Evolutionary conservation across 2,329 filamentous ascomycete species (phyloP).

Genomic region (Pseudodiploospora longispora): DNA sequence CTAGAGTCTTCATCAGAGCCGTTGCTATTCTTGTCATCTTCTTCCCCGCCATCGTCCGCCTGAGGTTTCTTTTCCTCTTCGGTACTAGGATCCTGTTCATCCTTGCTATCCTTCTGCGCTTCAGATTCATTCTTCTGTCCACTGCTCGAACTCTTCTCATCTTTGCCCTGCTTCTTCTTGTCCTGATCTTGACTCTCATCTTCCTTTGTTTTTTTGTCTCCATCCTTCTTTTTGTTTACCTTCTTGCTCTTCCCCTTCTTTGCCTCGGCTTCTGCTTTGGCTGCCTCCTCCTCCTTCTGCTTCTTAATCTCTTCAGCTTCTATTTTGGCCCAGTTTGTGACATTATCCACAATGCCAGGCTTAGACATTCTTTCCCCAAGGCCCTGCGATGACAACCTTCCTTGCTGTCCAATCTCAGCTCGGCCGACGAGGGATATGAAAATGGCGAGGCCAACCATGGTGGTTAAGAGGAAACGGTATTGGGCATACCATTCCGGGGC

Average conservation of each 20-base stretch:
- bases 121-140: too few species aligned
- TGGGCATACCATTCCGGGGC: slow-evolving; percentile 77
- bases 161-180: slow-evolving; percentile 17
- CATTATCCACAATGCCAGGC: slow-evolving; percentile 24
- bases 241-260: slow-evolving; percentile 24
- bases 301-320: slow-evolving; percentile 34
- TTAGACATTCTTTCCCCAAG: slow-evolving; percentile 31
- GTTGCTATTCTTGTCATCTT: slow-evolving; percentile 4
- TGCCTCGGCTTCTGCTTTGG: slow-evolving; percentile 27
- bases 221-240: slow-evolving; percentile 15
- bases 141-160: slow-evolving; percentile 13
- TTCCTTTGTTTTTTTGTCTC: slow-evolving; percentile 15
- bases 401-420: slow-evolving; percentile 54
- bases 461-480: slow-evolving; percentile 88
- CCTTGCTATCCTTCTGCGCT: slow-evolving; percentile 10
- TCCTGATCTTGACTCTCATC: slow-evolving; percentile 18
- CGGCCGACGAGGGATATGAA: slow-evolving; percentile 74
- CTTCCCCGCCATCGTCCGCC: slow-evolving; percentile 8
- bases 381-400: slow-evolving; percentile 22
- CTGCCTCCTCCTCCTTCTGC: slow-evolving; percentile 30
- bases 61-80: slow-evolving; percentile 14
- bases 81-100: slow-evolving; percentile 6
- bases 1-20: slow-evolving; percentile 8
- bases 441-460: slow-evolving; percentile 77
- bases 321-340: slow-evolving; percentile 37